These are phyloP conservation scores for Allium fistulosum DNA, from an alignment of 106 monocot species.

Conservation along the genomic window DNA sequence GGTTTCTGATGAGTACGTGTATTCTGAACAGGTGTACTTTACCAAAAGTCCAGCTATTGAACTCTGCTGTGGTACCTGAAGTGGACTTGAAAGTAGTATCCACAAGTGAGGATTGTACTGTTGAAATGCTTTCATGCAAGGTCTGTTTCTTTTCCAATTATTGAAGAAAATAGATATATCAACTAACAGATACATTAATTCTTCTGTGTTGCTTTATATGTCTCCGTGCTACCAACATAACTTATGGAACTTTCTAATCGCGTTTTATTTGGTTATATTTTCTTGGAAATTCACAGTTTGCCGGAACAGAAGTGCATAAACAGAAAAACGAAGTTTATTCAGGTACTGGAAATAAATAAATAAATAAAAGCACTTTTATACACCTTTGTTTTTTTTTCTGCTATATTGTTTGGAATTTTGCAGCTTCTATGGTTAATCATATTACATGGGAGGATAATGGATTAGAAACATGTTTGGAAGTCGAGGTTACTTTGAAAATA, in stretches of 20 bases:
- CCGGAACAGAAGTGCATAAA: constrained; percentile 44
- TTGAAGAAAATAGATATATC: no score
- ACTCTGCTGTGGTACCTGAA: constrained; percentile 62
- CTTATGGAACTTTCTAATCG: no score
- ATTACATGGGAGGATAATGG: constrained; percentile 59
- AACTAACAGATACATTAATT: no score
- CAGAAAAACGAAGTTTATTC: constrained; percentile 66
- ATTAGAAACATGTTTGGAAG: constrained; percentile 43
- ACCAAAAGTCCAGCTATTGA: constrained; percentile 43
- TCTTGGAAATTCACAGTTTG: constrained; percentile 44
- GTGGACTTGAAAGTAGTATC: constrained; percentile 50
- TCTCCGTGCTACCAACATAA: no score
- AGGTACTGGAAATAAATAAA: constrained; percentile 23
- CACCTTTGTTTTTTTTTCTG: no score
- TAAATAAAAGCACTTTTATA: no score
- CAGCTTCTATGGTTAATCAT: constrained; percentile 85
- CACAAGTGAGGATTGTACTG: constrained; percentile 51
- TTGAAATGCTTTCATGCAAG: constrained; percentile 90
- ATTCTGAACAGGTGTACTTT: constrained; percentile 56
- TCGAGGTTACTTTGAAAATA: constrained; percentile 57
- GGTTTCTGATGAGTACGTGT: neutral
- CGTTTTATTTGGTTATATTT: constrained; percentile 4
- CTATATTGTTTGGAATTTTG: constrained; percentile 3
- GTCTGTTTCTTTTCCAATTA: constrained; percentile 12
- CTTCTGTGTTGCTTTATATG: no score